Percentiles rank a stretch among this genome's conserved stretches.
Conservation (phyloP, 495 filamentous ascomycete species). For the Symbiotaphrina buchneri region DNA sequence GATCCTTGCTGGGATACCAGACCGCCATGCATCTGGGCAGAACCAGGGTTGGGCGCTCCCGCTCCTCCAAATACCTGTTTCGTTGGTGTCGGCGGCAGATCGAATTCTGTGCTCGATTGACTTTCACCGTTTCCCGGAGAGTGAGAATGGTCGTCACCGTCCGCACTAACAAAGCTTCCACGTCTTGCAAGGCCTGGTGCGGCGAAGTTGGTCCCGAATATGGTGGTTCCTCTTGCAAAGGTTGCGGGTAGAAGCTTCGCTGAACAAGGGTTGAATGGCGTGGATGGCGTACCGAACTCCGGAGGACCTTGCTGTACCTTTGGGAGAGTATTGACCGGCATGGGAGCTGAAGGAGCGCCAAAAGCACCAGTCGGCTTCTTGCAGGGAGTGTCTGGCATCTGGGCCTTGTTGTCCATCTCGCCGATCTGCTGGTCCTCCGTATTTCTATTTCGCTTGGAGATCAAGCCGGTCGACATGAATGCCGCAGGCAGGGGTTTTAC, state of each 20-base stretch:
- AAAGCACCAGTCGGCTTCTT: conserved; percentile 54
- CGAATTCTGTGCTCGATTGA: conserved; percentile 39
- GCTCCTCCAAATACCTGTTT: conserved; percentile 48
- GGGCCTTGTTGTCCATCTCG: conserved; percentile 20
- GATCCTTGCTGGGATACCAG: conserved; percentile 2
- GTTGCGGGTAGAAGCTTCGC: conserved; percentile 23
- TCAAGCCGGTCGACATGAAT: conserved; percentile 83
- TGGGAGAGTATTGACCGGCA: conserved; percentile 29
- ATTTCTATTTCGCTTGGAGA: conserved; percentile 58
- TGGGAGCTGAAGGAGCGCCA: conserved; percentile 30
- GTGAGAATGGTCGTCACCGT: conserved; percentile 42
- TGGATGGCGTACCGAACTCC: conserved; percentile 39
- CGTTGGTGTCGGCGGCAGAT: conserved; percentile 81
- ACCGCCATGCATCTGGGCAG: no score
- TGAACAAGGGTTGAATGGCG: conserved; percentile 33
- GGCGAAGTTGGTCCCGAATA: conserved; percentile 37
- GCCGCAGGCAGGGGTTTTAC: conserved; percentile 68
- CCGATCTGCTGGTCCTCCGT: conserved; percentile 24
- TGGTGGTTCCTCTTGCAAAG: conserved; percentile 42
- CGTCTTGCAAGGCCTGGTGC: conserved; percentile 30
- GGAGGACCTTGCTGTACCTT: conserved; percentile 30
- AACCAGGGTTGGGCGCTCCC: no score
- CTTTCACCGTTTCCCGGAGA: conserved; percentile 31
- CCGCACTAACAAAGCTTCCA: conserved; percentile 54
- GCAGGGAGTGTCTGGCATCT: conserved; percentile 87